Evolutionary conservation across 2,329 filamentous ascomycete species (phyloP).

Genomic region (Raffaelea deltoideospora): DNA sequence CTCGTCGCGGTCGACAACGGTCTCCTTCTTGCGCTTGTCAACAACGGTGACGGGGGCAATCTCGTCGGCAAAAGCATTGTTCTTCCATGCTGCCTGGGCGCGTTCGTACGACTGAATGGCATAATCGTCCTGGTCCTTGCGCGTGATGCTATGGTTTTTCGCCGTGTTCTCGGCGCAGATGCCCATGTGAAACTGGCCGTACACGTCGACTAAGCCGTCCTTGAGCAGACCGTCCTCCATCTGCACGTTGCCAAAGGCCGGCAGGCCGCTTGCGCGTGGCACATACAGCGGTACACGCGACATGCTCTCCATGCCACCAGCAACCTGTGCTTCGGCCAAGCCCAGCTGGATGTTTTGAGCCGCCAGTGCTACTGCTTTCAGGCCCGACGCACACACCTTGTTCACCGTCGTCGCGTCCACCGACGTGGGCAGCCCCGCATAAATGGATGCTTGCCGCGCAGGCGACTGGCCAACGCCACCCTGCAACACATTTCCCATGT

Average conservation of each 20-base stretch:
- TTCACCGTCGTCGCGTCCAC: constrained; percentile 89
- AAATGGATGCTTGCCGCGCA: constrained; percentile 78
- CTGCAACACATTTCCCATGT: constrained; percentile 93
- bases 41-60: constrained; percentile 78
- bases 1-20: constrained; percentile 67
- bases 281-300: constrained; percentile 84
- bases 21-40: constrained; percentile 52
- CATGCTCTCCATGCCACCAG: constrained; percentile 98
- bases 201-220: constrained; percentile 91
- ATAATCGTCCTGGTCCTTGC: constrained; percentile 82
- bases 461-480: constrained; percentile 77
- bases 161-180: constrained; percentile 91
- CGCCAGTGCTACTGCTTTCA: constrained; percentile 82
- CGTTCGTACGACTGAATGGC: constrained; percentile 80
- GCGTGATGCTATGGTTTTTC: constrained; percentile 66
- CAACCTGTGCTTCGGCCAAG: constrained; percentile 72
- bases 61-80: constrained; percentile 73
- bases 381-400: constrained; percentile 91
- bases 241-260: constrained; percentile 74
- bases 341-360: constrained; percentile 93
- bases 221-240: constrained; percentile 87
- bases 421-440: constrained; percentile 66
- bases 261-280: constrained; percentile 64
- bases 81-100: constrained; percentile 78
- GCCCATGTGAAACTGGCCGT: constrained; percentile 95